Evolutionary conservation across 106 monocot genomes (phyloP), one percentile per base, ranked within the genome.

Genomic region (Dendrobium catenatum): DNA sequence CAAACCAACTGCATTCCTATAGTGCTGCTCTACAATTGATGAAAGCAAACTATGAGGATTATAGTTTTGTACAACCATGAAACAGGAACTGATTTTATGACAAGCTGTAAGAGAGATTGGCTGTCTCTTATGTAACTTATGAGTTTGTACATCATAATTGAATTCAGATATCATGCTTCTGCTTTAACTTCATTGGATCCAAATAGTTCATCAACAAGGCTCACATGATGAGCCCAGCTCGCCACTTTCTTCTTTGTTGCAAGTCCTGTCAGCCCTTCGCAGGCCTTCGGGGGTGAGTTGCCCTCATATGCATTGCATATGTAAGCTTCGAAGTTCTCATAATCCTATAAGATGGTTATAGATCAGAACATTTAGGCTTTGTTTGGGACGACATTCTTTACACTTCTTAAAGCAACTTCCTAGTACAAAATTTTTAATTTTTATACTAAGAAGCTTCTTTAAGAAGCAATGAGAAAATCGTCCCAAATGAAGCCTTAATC

Each of bases 301-400:
- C 90, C 88, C 55, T 81, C 73, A 47, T 93, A 93, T 24, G 89
- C 90, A 66, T 90, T 85, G 82, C 92, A 92, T 76, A 92, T 58
- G 54, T 79, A 86, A 73, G 80, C 27, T 85, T 90, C 86, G 73
- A 93, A 90, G 41, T 90, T 73, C 56, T 86, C 84, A 70, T 90
- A 93, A 85, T 93, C 92, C 92, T 93, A 81, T 0, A 54, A 78
- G 3, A 70, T 13, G 54, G 3, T 8, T 20, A 74, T 44, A n/a
- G 33, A 72, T 10, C 29, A 16, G 10, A 17, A 18, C 4, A 16
- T 16, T 33, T 1, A 72, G 17, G 1, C 68, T 9, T 5, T 26
- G n/a, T 22, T 4, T 27, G 27, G 4, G 1, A 44, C 1, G 31
- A 31, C 31, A 27, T 31, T 31, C 1, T 31, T 31, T 31, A 0